These are phyloP conservation scores for Dendrocalamus sinicus DNA, from an alignment of 176 grass and related monocot genomes.

Conservation along the genomic window DNA sequence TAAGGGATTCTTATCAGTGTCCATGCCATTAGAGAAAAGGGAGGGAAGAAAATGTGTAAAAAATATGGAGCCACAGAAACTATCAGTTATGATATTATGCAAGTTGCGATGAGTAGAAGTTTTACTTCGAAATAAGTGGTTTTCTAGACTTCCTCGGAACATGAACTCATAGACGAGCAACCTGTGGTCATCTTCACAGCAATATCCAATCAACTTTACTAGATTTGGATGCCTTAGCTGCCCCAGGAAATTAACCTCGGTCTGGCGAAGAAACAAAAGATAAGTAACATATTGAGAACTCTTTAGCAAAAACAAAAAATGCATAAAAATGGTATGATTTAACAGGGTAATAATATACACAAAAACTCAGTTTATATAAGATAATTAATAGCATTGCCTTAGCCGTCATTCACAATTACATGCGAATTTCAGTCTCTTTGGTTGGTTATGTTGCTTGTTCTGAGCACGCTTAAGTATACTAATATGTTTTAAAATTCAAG, in stretches of 20 bases:
- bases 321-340: not conserved
- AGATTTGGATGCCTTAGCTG: slow-evolving; percentile 97
- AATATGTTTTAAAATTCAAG: not conserved
- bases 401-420: not conserved
- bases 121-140: slow-evolving; percentile 98
- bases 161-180: slow-evolving; percentile 96
- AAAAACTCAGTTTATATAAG: not conserved
- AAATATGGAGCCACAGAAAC: not conserved
- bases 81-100: not conserved
- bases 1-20: not conserved
- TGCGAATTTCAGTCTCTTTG: slow-evolving; percentile 7
- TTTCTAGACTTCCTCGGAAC: slow-evolving; percentile 99
- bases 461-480: not conserved
- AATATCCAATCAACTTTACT: slow-evolving; percentile 98
- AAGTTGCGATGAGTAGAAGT: slow-evolving; percentile 15
- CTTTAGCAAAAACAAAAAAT: not conserved
- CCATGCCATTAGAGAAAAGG: slow-evolving; percentile 14
- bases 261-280: slow-evolving; percentile 58
- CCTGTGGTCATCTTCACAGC: slow-evolving; percentile 96
- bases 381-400: slow-evolving; percentile 1
- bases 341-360: not conserved
- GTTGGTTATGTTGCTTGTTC: not conserved
- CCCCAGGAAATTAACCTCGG: slow-evolving; percentile 93
- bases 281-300: not conserved
- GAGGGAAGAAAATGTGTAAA: slow-evolving; percentile 1